Base-by-base conservation (phyloP, 345 rosid species). In the Dipteronia dyeriana region DNA sequence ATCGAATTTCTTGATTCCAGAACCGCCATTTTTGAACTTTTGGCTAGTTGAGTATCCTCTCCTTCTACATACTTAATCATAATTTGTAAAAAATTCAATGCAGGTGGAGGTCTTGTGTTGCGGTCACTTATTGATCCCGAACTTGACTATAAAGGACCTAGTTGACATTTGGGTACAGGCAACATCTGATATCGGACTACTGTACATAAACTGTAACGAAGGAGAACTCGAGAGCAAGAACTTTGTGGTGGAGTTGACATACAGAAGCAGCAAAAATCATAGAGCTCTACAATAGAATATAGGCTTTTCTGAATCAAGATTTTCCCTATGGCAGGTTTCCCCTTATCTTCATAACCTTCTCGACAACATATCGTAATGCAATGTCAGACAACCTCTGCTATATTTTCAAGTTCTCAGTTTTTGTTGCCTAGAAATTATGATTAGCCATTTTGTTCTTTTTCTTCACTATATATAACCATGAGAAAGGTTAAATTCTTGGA, bases 91-190 rank as follows among this genome's bases (percentile, higher is more conserved):
- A 41, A 19, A 54, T 59, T 70, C 14, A 26, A 43, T 69, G 68
- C 61, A 76, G 79, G 79, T 76, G 20, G 79, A 76, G 71, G 31
- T 76, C 34, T 41, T 69, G 75, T 76, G 79, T 59, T 69, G 70
- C 3, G 62, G 74, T 43, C 68, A 76, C 26, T 25, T 74, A 59
- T 56, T 76, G 60, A 19, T 12, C 74, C 79, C 79, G 29, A 60
- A 60, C n/a, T 39, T 69, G 61, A 69, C 51, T 0, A 45, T 76
- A 7, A 76, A 69, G 34, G 34, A 45, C 68, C 49, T 76, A 43
- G 14, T 69, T 20, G 75, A 76, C 51, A 68, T 69, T 19, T 76
- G 79, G 79, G 41, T 69, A 8, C 74, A 76, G 41, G 59, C 79
- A 5, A 38, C 31, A 45, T 69, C 79, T 1, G 5, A 61, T 45